These are phyloP conservation scores for Basidiobolus meristosporus DNA, from an alignment of 371 early-diverging fungal species.

Conservation along the genomic window DNA sequence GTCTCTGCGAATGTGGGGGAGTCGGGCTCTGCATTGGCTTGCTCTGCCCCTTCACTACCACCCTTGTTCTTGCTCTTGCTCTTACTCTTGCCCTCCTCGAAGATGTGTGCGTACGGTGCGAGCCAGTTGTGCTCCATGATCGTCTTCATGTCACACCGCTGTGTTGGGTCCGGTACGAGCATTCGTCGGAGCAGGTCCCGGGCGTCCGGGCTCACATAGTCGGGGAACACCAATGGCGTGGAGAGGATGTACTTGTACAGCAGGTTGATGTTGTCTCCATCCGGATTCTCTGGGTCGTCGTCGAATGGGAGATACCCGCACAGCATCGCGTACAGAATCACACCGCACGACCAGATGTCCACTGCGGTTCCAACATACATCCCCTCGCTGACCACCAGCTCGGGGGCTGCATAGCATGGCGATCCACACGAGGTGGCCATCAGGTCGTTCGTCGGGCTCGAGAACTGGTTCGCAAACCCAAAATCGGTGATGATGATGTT, in stretches of 20 bases:
- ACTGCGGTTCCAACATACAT: conserved; percentile 90
- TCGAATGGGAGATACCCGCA: conserved; percentile 98
- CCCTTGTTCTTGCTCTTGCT: too few species aligned
- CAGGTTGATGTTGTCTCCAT: conserved; percentile 88
- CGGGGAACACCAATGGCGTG: conserved; percentile 77
- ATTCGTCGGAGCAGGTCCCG: conserved; percentile 70
- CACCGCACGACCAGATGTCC: conserved; percentile 91
- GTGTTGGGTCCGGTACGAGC: conserved; percentile 76
- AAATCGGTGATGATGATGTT: conserved; percentile 95
- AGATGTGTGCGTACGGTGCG: conserved; percentile 15
- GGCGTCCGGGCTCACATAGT: conserved; percentile 65
- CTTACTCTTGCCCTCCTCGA: too few species aligned
- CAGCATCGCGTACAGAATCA: conserved; percentile 90
- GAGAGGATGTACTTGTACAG: conserved; percentile 89
- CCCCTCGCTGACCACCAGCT: conserved; percentile 87
- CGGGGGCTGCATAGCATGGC: conserved; percentile 96
- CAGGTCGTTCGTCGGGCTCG: conserved; percentile 38
- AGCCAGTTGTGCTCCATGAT: conserved; percentile 55
- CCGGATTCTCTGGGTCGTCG: conserved; percentile 94
- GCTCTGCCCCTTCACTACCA: too few species aligned
- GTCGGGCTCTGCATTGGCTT: background rate
- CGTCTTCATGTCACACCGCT: conserved; percentile 67
- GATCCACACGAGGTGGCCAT: conserved; percentile 88
- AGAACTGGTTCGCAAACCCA: conserved; percentile 93
- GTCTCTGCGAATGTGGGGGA: background rate